Evolutionary conservation across 495 filamentous ascomycete genomes (phyloP).

Genomic region (Aspergillus carlsbadensis): DNA sequence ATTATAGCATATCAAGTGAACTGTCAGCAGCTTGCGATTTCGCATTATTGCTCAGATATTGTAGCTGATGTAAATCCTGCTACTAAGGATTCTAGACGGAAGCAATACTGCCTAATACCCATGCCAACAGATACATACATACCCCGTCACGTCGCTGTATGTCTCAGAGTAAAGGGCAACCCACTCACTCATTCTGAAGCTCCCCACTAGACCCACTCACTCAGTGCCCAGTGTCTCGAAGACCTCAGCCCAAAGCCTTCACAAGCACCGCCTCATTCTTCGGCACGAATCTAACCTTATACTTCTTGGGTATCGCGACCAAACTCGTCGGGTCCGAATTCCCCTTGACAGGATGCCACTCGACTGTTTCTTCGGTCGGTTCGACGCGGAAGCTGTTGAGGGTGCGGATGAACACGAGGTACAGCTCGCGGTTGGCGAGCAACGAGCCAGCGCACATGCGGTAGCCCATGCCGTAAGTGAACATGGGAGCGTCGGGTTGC

Average conservation of each 20-base stretch:
- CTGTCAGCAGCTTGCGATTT: background rate
- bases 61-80: background rate
- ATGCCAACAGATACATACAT: too few relatives aligned
- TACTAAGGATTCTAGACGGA: background rate
- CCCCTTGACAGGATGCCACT: conserved; percentile 55
- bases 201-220: too few relatives aligned
- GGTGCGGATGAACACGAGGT: conserved; percentile 62
- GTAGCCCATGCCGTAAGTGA: conserved; percentile 62
- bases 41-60: background rate
- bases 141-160: too few relatives aligned
- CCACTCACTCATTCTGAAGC: too few relatives aligned
- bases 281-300: conserved; percentile 56
- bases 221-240: background rate
- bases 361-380: conserved; percentile 40
- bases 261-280: conserved; percentile 42
- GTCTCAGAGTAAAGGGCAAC: too few relatives aligned
- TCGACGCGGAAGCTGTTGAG: conserved; percentile 58
- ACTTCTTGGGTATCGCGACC: conserved; percentile 55
- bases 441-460: conserved; percentile 66
- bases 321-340: conserved; percentile 57
- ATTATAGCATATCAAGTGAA: conserved; percentile 6
- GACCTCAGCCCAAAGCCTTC: conserved; percentile 27
- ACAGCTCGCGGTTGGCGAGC: conserved; percentile 64
- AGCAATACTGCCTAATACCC: too few relatives aligned
- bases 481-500: conserved; percentile 59